Conservation (phyloP, 176 grass and related monocot species). For the Bromus sterilis region DNA sequence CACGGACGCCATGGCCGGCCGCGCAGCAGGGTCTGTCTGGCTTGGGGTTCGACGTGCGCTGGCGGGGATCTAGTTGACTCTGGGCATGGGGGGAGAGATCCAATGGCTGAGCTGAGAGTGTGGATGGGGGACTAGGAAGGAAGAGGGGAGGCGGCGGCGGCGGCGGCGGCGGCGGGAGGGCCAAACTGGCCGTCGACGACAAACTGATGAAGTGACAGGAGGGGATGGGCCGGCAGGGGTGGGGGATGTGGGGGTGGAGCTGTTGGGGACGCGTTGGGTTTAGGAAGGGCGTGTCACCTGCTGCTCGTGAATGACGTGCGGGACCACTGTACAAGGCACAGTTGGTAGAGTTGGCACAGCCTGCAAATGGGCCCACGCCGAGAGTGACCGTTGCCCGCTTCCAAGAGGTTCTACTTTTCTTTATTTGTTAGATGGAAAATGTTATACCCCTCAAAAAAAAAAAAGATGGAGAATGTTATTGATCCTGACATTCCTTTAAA, state of each 20-base stretch:
- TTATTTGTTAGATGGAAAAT: too few species aligned
- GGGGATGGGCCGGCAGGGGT: neutral
- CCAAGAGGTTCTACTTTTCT: neutral
- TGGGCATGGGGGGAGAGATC: neutral
- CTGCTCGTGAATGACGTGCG: neutral
- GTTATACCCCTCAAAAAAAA: too few species aligned
- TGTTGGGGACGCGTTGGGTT: conserved; percentile 22
- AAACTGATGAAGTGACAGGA: neutral
- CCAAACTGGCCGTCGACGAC: neutral
- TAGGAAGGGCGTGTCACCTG: neutral
- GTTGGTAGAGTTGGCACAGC: neutral
- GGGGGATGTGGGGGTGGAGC: neutral
- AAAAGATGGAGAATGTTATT: too few species aligned
- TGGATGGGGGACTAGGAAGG: neutral
- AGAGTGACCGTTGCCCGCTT: neutral
- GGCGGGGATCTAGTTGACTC: neutral
- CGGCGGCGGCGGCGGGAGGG: neutral
- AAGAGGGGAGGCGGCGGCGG: neutral
- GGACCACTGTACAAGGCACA: neutral
- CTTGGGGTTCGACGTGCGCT: neutral
- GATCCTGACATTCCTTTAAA: too few species aligned
- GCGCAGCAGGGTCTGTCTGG: neutral
- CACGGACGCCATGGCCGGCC: conserved; percentile 57
- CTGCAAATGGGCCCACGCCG: neutral
- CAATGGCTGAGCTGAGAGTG: neutral